Evolutionary conservation across 148 eudicot species (phyloP), one percentile per base, ranked within the genome.

Genomic region (Silene latifolia): DNA sequence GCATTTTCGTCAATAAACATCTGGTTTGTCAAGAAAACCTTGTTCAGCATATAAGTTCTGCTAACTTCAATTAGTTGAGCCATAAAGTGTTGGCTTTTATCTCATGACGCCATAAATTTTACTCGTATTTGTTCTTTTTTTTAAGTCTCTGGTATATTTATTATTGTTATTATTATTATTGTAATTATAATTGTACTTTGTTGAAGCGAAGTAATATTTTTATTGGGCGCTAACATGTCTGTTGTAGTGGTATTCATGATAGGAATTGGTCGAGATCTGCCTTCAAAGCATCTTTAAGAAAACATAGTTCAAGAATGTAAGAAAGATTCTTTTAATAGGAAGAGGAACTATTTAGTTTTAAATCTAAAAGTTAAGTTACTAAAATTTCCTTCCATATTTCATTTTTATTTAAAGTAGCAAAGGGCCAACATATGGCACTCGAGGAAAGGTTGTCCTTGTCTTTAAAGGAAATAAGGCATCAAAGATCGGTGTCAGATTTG

Each of bases 401-500:
- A 46, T 51, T 70, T 42, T 57, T 51, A 47, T 68, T 70, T 35
- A 18, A 27, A 66, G 80, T 2, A 77, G 63, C 85, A 95, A 97
- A 87, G 99, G 97, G 72, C 99, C 98, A 35, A 39, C 86, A 21
- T 83, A 83, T 83, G 97, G 99, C 67, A 82, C 79, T 67, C 85
- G 82, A 72, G 97, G 99, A 29, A 88, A 95, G 85, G 97, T 95
- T 67, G 82, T 90, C 32, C 91, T 95, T 81, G 83, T 89, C 69
- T 95, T 89, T 74, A 90, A 89, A 81, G 98, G 89, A 72, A 95
- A 95, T 64, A 84, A 84, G 63, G 81, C 87, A 42, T 90, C 99
- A 48, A 95, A 95, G 83, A 84, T 95, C 59, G 99, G 99, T 60
- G 98, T 95, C 56, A 86, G 96, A 84, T 95, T 95, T 86, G 99